Evolutionary conservation across 352 stramenopile species (phyloP), one percentile per base, ranked within the genome.

Genomic region (Phytophthora pisi): DNA sequence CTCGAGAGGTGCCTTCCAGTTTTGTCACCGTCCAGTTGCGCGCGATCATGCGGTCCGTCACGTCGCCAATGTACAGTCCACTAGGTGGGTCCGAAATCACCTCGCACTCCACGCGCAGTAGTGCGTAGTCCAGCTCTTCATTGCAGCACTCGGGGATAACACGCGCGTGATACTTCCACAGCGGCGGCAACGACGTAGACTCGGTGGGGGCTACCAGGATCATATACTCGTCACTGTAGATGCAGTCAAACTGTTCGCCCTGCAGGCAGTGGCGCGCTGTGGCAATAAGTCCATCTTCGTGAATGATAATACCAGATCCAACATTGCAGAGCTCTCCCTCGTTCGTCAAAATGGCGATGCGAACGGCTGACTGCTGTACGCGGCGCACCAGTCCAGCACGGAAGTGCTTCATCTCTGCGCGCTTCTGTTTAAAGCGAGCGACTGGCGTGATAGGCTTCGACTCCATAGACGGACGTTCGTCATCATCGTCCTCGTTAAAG

Each of bases 181-280:
- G 62, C 9, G 88, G 88, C 4, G 88, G 79, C 40, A 88, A 34
- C 34, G 84, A 93, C 18, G 88, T 93, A 10, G 86, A 91, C 74
- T 95, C 86, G 9, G 88, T 96, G 15, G 84, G 86, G 1, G 88
- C 88, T 0, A 96, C 82, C 16, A 96, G 72, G 57, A 96, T 90
- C 88, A 95, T 94, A 60, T 90, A 96, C 61, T 93, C 87, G 60
- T 94, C 82, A 57, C 86, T 92, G 68, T 94, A 92, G 49, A 94
- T 92, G 61, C 88, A 93, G 56, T 96, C 85, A 64, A 93, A 96
- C 68, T 93, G 84, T 57, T 96, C 88, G 51, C 88, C 86, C 51
- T 93, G 83, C 7, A 96, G 70, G 23, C 86, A 94, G 51, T 96
- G 88, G 0, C 80, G 81, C 15, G 88, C 88, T 10, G 88, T 96